phyloP scores from a whole-genome alignment of 108 stramenopile genomes.

The Stephanodiscus minutulus region DNA sequence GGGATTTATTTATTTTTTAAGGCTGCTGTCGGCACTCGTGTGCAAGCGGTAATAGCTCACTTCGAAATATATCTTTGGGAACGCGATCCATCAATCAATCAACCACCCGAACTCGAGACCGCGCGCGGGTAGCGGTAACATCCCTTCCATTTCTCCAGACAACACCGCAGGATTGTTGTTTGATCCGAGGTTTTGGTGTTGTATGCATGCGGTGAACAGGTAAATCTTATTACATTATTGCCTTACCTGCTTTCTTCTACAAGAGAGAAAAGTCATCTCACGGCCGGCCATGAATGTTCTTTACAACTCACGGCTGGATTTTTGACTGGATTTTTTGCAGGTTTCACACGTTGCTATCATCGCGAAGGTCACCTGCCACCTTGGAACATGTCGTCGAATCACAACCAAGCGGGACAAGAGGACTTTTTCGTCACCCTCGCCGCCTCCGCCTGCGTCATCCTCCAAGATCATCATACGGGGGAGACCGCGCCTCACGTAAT shows the following conservation, averaged over 20 bases:
- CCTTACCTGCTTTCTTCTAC: background rate
- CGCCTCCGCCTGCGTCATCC: conserved; percentile 28
- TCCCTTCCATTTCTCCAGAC: no score
- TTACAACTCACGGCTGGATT: background rate
- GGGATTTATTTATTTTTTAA: no score
- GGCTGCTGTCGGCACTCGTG: no score
- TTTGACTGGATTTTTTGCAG: background rate
- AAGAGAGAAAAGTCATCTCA: background rate
- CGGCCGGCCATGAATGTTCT: background rate
- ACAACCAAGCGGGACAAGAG: conserved; percentile 19
- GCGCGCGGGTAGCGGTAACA: no score
- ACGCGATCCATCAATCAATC: no score
- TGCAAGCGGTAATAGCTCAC: no score
- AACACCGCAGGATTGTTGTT: no score
- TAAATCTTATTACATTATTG: background rate
- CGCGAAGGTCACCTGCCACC: background rate
- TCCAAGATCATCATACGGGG: conserved; percentile 8
- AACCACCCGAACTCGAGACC: no score
- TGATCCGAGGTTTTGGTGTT: no score
- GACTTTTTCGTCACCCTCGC: conserved; percentile 36
- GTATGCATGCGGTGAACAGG: background rate
- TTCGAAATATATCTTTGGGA: no score
- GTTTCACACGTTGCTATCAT: no score
- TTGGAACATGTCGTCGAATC: background rate
- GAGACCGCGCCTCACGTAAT: conserved; percentile 48